These are phyloP conservation scores for Rhexocercosporidium sp. DNA, from an alignment of 2,329 filamentous ascomycete genomes.

Conservation along the genomic window DNA sequence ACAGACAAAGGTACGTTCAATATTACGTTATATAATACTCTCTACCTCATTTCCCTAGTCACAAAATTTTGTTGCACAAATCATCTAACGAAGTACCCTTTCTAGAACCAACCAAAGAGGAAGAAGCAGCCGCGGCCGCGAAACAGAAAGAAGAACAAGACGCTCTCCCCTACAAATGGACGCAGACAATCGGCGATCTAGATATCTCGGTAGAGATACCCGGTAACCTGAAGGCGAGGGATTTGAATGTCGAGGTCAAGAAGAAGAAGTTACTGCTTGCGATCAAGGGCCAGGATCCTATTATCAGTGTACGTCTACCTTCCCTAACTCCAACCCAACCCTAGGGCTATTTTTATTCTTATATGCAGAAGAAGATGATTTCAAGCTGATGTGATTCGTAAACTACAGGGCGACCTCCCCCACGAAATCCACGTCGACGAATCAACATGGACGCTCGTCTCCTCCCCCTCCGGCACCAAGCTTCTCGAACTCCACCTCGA, in stretches of 20 bases:
- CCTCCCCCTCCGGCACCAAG: constrained; percentile 64
- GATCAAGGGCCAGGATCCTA: constrained; percentile 85
- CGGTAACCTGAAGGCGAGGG: constrained; percentile 80
- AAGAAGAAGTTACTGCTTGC: constrained; percentile 78
- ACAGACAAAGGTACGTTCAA: constrained; percentile 33
- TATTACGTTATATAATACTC: background rate
- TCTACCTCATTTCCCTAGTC: background rate
- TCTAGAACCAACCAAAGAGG: constrained; percentile 46
- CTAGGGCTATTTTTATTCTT: no score
- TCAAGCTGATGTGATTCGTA: background rate
- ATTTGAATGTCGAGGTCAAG: constrained; percentile 83
- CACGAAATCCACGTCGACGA: constrained; percentile 83
- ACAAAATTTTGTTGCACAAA: background rate
- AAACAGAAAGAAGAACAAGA: constrained; percentile 88
- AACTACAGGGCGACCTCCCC: constrained; percentile 77
- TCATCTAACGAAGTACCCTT: background rate
- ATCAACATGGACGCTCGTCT: constrained; percentile 89
- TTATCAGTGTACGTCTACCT: constrained; percentile 70
- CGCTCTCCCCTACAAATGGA: constrained; percentile 95
- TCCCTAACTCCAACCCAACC: background rate
- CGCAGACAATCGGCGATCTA: constrained; percentile 87
- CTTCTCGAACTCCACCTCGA: constrained; percentile 88
- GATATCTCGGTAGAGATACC: constrained; percentile 81
- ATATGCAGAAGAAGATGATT: no score
- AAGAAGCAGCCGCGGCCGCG: constrained; percentile 65